phyloP scores from a whole-genome alignment of 352 stramenopile species.

The Phytophthora syringae region DNA sequence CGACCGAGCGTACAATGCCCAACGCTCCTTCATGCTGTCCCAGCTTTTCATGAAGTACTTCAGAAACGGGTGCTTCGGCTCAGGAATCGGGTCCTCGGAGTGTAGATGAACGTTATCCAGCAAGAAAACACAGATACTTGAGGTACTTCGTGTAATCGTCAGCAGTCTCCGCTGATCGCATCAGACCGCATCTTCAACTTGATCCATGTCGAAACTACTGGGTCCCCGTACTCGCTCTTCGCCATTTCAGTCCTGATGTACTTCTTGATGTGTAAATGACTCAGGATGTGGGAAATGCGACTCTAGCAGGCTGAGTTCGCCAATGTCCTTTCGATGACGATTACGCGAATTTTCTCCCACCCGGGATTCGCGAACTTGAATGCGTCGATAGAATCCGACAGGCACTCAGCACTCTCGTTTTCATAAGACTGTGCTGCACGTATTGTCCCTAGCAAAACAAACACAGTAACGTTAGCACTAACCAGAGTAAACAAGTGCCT shows the following conservation, averaged over 20 bases:
- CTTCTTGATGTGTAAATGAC: neutral
- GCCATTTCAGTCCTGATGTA: neutral
- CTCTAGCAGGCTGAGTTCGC: too few species aligned
- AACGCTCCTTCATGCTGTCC: slow-evolving; percentile 6
- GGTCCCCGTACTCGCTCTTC: neutral
- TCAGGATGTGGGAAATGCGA: neutral
- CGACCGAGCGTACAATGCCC: slow-evolving; percentile 5
- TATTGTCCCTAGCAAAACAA: too few species aligned
- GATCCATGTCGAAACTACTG: neutral
- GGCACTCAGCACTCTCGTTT: neutral
- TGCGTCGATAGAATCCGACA: neutral
- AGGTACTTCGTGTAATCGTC: slow-evolving; percentile 8
- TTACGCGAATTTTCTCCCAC: neutral
- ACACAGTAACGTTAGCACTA: neutral
- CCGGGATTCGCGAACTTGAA: neutral
- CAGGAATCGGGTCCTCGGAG: neutral
- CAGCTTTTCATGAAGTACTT: slow-evolving; percentile 5
- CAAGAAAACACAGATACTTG: slow-evolving; percentile 2
- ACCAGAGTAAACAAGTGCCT: neutral
- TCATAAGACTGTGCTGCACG: neutral
- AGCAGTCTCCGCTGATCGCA: too few species aligned
- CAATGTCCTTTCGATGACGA: neutral
- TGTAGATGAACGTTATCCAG: slow-evolving; percentile 2
- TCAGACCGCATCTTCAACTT: neutral
- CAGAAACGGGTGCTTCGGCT: neutral